Conservation (phyloP, 352 stramenopile species). For the Phytopythium oedochilum region DNA sequence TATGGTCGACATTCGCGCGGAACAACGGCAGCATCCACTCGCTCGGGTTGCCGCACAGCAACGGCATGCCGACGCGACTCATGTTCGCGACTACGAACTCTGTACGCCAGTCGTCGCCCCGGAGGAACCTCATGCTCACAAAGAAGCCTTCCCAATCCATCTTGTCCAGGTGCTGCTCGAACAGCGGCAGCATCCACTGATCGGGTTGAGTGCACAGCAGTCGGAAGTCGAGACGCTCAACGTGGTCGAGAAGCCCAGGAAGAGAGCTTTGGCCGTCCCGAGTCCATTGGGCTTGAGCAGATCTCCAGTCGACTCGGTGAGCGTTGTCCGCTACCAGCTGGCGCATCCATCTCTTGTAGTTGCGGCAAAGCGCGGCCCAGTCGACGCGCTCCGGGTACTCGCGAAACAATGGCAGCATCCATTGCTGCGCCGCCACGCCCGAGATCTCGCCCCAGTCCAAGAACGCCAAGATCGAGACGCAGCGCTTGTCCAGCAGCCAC, state of each 20-base stretch:
- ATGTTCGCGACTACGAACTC: not conserved
- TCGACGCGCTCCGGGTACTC: not conserved
- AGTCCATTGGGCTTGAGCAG: not conserved
- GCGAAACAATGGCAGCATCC: not conserved
- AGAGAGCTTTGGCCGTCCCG: not conserved
- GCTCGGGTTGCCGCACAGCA: not conserved
- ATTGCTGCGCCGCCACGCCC: not conserved
- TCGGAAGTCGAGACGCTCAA: not conserved
- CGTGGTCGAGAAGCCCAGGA: not conserved
- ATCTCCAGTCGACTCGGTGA: not conserved
- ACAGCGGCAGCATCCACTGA: not conserved
- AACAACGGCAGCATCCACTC: not conserved
- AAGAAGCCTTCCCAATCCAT: not conserved
- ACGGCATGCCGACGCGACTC: not conserved
- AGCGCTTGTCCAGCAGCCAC: not conserved
- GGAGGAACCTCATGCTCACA: not conserved
- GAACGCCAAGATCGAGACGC: not conserved
- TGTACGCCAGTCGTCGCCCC: no score
- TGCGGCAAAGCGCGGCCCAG: not conserved
- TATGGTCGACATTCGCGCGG: not conserved
- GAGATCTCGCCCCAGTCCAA: not conserved
- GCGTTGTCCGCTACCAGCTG: not conserved
- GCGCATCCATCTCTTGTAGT: not conserved
- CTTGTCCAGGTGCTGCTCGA: not conserved
- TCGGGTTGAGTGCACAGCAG: no score